Base-by-base conservation (phyloP, 768 basidiomycete species). In the Psilocybe sp. region DNA sequence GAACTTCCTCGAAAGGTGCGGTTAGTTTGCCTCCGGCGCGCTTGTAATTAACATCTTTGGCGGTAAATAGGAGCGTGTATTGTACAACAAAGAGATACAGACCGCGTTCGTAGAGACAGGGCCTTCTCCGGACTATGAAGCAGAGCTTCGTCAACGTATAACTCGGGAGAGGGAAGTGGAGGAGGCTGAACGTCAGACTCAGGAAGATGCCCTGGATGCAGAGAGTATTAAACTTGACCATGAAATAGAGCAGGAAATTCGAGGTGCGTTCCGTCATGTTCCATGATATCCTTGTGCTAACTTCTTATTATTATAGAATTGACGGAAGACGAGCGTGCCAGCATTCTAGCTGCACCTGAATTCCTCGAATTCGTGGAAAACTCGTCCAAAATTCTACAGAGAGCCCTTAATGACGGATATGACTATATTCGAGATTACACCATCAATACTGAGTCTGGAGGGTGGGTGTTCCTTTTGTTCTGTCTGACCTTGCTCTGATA, bases 341-440 rank as follows among this genome's bases (percentile, higher is more conserved):
- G 82, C 55, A 90, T 98, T 45, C 76, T 93, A 54, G 72, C 84
- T n/a, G 88, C 88, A 7, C 91, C 94, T 0, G 92, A 94, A 61
- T 98, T 98, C 65, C 69, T 90, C 13, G 89, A 93, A 55, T 99
- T 99, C 65, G 85, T 99, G 13, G 93, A 97, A 63, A 84, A 89
- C 59, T 95, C 92, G 8, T 92, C 91, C 16, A 96, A 96, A 71
- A 93, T 98, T 40, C 82, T 98, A 10, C 92, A 98, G 65, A 78
- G 97, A 44, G 97, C 96, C 16, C 70, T 98, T 53, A 97, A 91
- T 61, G 97, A 98, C 60, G 82, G 82, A 20, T 99, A 99, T 66
- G 97, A 99, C 66, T 98, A 98, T 60, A 92, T 93, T 57, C 85
- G 89, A 32, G 97, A 99, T 70, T 99, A 99, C 63, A 90, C 89